Percentiles rank a stretch among this genome's conserved stretches.
Conservation (phyloP, 192 early-diverging fungal genomes). For the Chytriomyces sp. region DNA sequence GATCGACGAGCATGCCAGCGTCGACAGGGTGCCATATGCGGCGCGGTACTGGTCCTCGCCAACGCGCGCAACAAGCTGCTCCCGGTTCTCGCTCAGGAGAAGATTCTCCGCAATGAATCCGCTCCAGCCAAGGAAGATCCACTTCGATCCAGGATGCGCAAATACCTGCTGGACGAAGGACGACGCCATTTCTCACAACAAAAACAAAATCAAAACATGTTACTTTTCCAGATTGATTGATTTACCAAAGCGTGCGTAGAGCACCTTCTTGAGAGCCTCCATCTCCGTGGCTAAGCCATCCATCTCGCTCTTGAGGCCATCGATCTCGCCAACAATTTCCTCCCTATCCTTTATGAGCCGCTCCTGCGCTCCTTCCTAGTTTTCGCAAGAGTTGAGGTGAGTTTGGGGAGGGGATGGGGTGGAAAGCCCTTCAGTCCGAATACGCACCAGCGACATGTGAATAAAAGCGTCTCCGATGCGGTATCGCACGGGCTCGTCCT, state of each 20-base stretch:
- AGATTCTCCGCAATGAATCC: constrained; percentile 41
- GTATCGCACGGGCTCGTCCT: constrained; percentile 83
- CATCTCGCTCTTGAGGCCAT: constrained; percentile 66
- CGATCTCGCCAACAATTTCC: constrained; percentile 61
- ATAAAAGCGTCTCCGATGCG: constrained; percentile 91
- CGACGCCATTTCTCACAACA: no score
- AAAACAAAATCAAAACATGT: no score
- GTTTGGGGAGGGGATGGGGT: not conserved
- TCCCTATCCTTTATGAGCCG: constrained; percentile 69
- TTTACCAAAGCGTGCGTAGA: constrained; percentile 93
- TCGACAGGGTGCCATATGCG: constrained; percentile 29
- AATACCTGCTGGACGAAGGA: constrained; percentile 5
- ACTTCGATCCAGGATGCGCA: constrained; percentile 13
- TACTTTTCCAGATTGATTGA: constrained; percentile 88
- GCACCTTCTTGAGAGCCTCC: constrained; percentile 78
- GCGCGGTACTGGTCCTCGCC: constrained; percentile 28
- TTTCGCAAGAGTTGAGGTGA: constrained; percentile 46
- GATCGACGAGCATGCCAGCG: constrained; percentile 37
- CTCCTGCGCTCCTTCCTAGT: constrained; percentile 73
- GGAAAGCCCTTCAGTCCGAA: not conserved
- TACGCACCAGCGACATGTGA: constrained; percentile 35
- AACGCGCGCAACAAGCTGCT: constrained; percentile 18
- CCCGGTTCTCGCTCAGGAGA: constrained; percentile 34
- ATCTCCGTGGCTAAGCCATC: constrained; percentile 64
- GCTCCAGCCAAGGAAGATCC: constrained; percentile 34